Evolutionary conservation across 2,329 filamentous ascomycete species (phyloP), one percentile per base, ranked within the genome.

Genomic region (Colletotrichum tamarilloi): DNA sequence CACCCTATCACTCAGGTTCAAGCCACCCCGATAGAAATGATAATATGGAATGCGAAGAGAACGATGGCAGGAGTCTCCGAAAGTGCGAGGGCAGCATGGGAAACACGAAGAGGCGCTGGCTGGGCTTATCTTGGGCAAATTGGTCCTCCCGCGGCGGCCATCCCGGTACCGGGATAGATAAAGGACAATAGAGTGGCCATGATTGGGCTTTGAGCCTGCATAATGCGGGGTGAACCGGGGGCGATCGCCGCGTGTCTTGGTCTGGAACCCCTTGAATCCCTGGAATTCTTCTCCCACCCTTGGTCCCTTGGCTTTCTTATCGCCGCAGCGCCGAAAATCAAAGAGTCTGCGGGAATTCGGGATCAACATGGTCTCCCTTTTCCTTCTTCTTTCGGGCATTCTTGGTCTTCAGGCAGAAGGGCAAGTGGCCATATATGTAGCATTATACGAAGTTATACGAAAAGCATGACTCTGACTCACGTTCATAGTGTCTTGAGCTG

Each of bases 191-290:
- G 30, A 49, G 3, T n/a, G 22, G 5, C 12, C 19, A n/a, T 65
- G 14, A 66, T 73, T 73, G 70, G 70, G 4, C 35, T 16, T 16
- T 22, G 32, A 30, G 26, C 32, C 28, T 56, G 55, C 55, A 62
- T 53, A 62, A 65, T 70, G 70, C 70, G 70, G 70, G 70, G 70
- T 65, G 35, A 12, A 49, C 35, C n/a, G 22, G 24, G 19, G 55
- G 7, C 5, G 60, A 57, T 70, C 60, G 35, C 32, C 46, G 46
- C 38, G 55, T 22, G 52, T 62, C 55, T 30, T 46, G 59, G 70
- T 49, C 70, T 38, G 55, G 46, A 65, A 42, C 32, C 42, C 26
- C 16, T 49, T 19, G 22, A 14, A 38, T 49, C 52, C 56, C 19
- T 11, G 46, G 4, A 26, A 22, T 14, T 30, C 22, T 53, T 26